These are phyloP conservation scores for Aegilops speltoides DNA, from an alignment of 176 grass and related monocot genomes.

Conservation along the genomic window DNA sequence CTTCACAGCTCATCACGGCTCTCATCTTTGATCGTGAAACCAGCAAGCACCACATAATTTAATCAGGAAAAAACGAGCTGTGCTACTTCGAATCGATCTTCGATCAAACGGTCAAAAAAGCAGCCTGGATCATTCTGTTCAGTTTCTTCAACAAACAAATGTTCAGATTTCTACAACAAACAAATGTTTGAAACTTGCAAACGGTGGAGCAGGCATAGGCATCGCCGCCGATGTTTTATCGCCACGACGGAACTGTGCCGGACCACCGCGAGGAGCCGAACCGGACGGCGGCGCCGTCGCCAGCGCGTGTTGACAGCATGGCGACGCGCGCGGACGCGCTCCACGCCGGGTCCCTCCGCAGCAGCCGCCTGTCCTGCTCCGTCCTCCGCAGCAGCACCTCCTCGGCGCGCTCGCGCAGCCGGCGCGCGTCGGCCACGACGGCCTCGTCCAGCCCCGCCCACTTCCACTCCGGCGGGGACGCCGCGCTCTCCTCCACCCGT, in stretches of 20 bases:
- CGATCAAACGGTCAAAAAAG: neutral
- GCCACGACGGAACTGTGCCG: constrained; percentile 3
- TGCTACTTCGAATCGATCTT: neutral
- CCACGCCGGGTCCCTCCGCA: constrained; percentile 28
- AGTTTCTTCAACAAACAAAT: neutral
- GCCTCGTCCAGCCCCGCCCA: constrained; percentile 60
- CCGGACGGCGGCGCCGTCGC: constrained; percentile 11
- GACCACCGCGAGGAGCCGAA: constrained; percentile 66
- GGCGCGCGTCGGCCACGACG: constrained; percentile 32
- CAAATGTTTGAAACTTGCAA: neutral
- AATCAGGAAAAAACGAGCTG: neutral
- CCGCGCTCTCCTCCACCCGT: constrained; percentile 40
- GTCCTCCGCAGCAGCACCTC: constrained; percentile 40
- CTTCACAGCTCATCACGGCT: neutral
- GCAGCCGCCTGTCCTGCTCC: constrained; percentile 41
- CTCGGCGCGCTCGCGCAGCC: constrained; percentile 46
- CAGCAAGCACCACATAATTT: neutral
- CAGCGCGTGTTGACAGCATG: neutral
- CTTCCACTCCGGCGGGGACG: constrained; percentile 52
- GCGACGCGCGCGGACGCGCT: constrained; percentile 54
- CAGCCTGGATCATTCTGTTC: neutral
- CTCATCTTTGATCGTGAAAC: neutral
- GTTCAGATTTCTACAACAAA: neutral
- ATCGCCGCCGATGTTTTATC: neutral
- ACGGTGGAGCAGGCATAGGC: neutral